These are phyloP conservation scores for Asterophora lycoperdoides DNA, from an alignment of 768 basidiomycete genomes.

Conservation along the genomic window DNA sequence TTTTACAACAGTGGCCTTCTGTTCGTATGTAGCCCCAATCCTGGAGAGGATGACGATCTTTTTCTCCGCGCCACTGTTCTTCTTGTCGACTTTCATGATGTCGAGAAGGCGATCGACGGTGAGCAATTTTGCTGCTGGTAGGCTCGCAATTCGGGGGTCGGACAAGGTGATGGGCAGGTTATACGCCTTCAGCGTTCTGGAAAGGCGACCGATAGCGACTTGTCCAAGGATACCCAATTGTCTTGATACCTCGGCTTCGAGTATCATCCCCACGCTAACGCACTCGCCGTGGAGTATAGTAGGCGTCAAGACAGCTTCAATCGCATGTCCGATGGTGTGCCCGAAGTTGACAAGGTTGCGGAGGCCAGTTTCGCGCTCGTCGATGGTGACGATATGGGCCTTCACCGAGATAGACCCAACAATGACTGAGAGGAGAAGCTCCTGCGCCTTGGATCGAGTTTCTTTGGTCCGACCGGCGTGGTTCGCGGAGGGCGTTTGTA, in stretches of 20 bases:
- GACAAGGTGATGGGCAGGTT: conserved; percentile 80
- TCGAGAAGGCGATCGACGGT: conserved; percentile 81
- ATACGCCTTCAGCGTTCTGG: conserved; percentile 84
- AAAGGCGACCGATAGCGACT: conserved; percentile 87
- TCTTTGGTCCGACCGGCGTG: conserved; percentile 50
- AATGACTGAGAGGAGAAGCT: conserved; percentile 86
- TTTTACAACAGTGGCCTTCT: conserved; percentile 79
- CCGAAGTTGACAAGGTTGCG: conserved; percentile 99
- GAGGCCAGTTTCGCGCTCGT: conserved; percentile 94
- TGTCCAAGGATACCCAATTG: conserved; percentile 85
- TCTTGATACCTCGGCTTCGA: conserved; percentile 92
- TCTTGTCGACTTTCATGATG: conserved; percentile 97
- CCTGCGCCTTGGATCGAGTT: conserved; percentile 72
- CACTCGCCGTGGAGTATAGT: conserved; percentile 96
- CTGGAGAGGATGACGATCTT: conserved; percentile 89
- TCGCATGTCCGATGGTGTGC: conserved; percentile 97
- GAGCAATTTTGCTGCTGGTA: conserved; percentile 68
- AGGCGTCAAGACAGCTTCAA: conserved; percentile 94
- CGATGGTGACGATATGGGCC: conserved; percentile 93
- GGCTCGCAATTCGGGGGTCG: conserved; percentile 71
- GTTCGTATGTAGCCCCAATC: conserved; percentile 91
- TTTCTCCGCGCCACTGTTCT: conserved; percentile 90
- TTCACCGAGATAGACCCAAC: conserved; percentile 93
- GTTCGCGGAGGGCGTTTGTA: conserved; percentile 64
- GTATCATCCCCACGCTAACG: conserved; percentile 91